These are phyloP conservation scores for Fagopyrum tataricum DNA, from an alignment of 148 eudicot genomes.

Conservation along the genomic window DNA sequence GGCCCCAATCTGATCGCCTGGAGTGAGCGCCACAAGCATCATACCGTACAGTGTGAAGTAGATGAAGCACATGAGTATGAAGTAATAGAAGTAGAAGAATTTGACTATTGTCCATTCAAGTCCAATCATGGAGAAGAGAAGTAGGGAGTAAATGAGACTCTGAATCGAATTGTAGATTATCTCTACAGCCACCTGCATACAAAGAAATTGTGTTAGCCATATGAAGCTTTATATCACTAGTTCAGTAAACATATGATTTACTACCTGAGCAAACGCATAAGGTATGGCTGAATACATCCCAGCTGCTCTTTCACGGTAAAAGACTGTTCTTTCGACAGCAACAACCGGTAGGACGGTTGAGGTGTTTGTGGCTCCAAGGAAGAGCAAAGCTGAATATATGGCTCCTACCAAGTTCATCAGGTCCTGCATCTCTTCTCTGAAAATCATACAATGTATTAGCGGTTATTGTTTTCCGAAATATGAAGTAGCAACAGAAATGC, in stretches of 20 bases:
- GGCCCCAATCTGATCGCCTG: conserved; percentile 48
- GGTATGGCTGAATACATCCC: conserved; percentile 74
- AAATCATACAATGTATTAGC: neutral
- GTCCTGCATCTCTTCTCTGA: conserved; percentile 44
- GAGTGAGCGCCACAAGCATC: conserved; percentile 78
- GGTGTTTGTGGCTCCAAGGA: conserved; percentile 49
- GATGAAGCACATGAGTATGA: conserved; percentile 43
- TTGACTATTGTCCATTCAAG: conserved; percentile 50
- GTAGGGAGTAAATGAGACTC: conserved; percentile 32
- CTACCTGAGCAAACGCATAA: conserved; percentile 66
- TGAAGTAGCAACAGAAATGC: conserved; percentile 14
- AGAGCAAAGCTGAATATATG: conserved; percentile 38
- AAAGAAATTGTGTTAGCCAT: neutral
- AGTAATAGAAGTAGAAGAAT: conserved; percentile 59
- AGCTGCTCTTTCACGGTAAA: conserved; percentile 71
- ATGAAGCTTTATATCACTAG: neutral
- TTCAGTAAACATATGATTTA: neutral
- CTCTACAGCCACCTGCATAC: conserved; percentile 55
- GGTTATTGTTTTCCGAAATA: neutral
- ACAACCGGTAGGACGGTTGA: conserved; percentile 44
- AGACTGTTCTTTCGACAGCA: conserved; percentile 49
- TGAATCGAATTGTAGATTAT: conserved; percentile 36
- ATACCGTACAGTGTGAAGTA: conserved; percentile 67
- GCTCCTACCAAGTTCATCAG: conserved; percentile 55
- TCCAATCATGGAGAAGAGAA: conserved; percentile 70